Evolutionary conservation across 805 yeast species (phyloP), one percentile per base, ranked within the genome.

Genomic region (Ogataea degrootiae): DNA sequence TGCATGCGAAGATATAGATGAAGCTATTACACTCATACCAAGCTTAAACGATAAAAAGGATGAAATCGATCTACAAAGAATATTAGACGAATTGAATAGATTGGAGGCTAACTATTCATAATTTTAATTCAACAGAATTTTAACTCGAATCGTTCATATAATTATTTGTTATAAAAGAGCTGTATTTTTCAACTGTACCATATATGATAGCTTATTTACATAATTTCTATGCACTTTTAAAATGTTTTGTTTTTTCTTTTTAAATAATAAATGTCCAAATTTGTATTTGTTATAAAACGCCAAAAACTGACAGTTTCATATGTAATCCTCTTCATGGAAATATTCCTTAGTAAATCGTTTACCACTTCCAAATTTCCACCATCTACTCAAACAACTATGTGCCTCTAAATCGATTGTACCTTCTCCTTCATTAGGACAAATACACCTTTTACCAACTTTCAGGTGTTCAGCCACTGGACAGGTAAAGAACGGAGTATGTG

Each of bases 1-100:
- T 52, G 86, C 94, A 31, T 91, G 97, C 68, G 99, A 92, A 62
- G 97, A 92, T 53, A 90, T 96, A 6, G 99, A 80, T 62, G 99
- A 94, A 72, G 98, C 98, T 35, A 88, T 88, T 68, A 87, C 97
- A 16, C 74, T 94, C 60, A 84, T 94, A 49, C 97, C 99, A 41
- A 86, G 96, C 66, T 75, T 94, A 61, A 76, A 79, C 22, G 80
- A 77, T 51, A 91, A 91, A 66, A 89, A 87, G 44, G 79, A 86
- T 9, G 96, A 90, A 55, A 86, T 87, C 39, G 97, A 91, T 61
- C 71, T 94, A 50, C 96, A 90, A 66, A 82, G 87, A 42, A 76
- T 92, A 47, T 74, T 94, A 56, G 95, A 91, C 56, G 97, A 94
- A 71, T 74, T 92, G 61, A 80, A 96, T 55, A 80, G 80, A 59